Percentiles rank a stretch among this genome's conserved stretches.
These are phyloP conservation scores for Fraxinus sp. DNA, from an alignment of 305 asterid species.

Conservation along the genomic window DNA sequence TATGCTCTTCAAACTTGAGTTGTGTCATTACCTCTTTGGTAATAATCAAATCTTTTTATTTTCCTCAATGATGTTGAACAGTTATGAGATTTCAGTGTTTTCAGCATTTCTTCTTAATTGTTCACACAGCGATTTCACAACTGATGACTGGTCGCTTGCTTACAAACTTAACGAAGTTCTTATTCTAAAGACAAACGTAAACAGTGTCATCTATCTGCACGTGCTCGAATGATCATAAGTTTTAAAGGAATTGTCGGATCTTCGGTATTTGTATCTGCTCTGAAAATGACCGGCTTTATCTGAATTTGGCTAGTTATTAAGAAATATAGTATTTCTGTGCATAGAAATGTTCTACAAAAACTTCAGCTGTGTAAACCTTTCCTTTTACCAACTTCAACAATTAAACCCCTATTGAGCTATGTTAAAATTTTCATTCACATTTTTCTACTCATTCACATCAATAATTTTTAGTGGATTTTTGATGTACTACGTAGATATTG, in stretches of 20 bases:
- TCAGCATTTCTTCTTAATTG: neutral
- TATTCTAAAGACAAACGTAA: neutral
- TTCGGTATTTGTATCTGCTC: neutral
- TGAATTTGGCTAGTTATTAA: neutral
- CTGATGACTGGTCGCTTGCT: neutral
- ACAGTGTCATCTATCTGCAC: neutral
- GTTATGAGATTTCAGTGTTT: neutral
- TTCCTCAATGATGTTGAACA: neutral
- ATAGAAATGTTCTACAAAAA: neutral
- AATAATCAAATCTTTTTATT: slow-evolving; percentile 4
- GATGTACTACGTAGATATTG: too few species aligned
- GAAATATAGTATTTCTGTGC: neutral
- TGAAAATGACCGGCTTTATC: neutral
- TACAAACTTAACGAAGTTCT: neutral
- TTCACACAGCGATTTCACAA: neutral
- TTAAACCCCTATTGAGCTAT: neutral
- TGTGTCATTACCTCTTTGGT: slow-evolving; percentile 27
- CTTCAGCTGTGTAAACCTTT: neutral
- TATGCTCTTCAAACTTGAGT: neutral
- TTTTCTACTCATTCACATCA: too few species aligned
- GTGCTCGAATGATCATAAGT: neutral
- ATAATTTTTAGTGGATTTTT: too few species aligned
- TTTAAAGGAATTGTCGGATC: neutral
- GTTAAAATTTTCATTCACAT: too few species aligned
- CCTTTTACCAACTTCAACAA: neutral